Evolutionary conservation across 1,284 basidiomycete genomes (phyloP), one percentile per base, ranked within the genome.

Genomic region (Cryptococcus sp.): DNA sequence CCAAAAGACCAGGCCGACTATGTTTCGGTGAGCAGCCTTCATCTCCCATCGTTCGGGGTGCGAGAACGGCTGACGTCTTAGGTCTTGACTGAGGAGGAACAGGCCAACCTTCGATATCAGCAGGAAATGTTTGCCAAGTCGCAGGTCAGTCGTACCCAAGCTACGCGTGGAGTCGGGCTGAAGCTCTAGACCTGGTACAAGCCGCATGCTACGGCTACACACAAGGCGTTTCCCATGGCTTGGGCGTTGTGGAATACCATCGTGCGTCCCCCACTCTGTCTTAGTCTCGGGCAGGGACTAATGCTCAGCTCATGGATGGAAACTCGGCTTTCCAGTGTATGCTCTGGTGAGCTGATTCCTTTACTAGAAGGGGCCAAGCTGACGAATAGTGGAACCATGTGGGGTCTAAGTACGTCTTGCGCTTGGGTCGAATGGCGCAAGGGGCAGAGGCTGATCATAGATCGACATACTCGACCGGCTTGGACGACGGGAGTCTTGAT

Each of bases 121-220:
- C 73, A 75, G 55, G 58, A 65, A 18, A 66, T 66, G 54, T 75
- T 74, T 56, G 60, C 65, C 4, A 58, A 60, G 26, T 62, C 58
- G 42, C 73, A 73, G 51, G 64, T 65, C 40, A 41, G 62, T 50
- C n/a, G n/a, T n/a, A n/a, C n/a, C n/a, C n/a, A n/a, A n/a, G 12
- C 24, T 39, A 7, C 9, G 28, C 14, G 28, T 31, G 28, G 28
- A 14, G 28, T 31, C 14, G 14, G 14, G 28, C 28, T 31, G 14
- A 31, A 31, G 14, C 21, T 6, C 2, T 81, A 87, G 72, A 89
- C 86, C 0, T 93, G 88, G 86, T 93, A 93, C 70, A 77, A 86
- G 35, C 82, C 87, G 6, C 87, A 91, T 68, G 87, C 86, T 35
- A 91, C 87, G 4, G 82, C 84, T 48, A 90, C 89, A 0, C 88